Conservation (phyloP, 225 moss, liverwort and hornwort species). For the Polytrichum commune region DNA sequence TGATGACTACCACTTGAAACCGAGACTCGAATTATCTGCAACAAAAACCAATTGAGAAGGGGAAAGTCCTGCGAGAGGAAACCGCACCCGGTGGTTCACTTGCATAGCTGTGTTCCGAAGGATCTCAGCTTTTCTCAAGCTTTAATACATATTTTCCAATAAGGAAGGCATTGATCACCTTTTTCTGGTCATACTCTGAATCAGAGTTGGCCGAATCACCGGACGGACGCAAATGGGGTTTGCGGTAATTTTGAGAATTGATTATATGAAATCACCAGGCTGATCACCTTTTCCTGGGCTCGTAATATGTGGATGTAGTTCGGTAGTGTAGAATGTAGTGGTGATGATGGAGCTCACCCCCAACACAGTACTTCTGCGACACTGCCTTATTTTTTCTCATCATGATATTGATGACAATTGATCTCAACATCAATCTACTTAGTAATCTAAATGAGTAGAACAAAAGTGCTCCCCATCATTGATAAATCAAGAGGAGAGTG, state of each 20-base stretch:
- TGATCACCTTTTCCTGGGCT: slow-evolving; percentile 27
- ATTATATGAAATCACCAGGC: slow-evolving; percentile 19
- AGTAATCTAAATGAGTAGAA: slow-evolving; percentile 7
- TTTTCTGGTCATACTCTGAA: slow-evolving; percentile 3
- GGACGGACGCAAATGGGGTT: slow-evolving; percentile 16
- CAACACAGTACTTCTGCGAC: neutral
- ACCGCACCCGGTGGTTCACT: slow-evolving; percentile 13
- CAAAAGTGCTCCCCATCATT: slow-evolving; percentile 12
- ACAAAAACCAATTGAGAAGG: slow-evolving; percentile 2
- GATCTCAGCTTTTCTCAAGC: slow-evolving; percentile 13
- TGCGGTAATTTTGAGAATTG: slow-evolving; percentile 38
- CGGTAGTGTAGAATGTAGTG: too few species aligned
- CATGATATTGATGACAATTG: slow-evolving; percentile 6
- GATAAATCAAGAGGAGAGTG: slow-evolving; percentile 10
- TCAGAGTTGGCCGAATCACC: neutral
- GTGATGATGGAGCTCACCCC: too few species aligned
- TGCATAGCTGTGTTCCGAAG: slow-evolving; percentile 28
- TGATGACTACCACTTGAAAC: slow-evolving; percentile 13
- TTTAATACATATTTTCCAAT: slow-evolving; percentile 10
- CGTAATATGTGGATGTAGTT: neutral
- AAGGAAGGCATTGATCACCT: slow-evolving; percentile 7
- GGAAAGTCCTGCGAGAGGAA: slow-evolving; percentile 11
- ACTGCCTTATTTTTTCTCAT: slow-evolving; percentile 17
- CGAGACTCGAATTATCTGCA: too few species aligned
- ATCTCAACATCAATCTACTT: slow-evolving; percentile 16